phyloP scores from a whole-genome alignment of 2,329 filamentous ascomycete species.

The Aureobasidium sp. region DNA sequence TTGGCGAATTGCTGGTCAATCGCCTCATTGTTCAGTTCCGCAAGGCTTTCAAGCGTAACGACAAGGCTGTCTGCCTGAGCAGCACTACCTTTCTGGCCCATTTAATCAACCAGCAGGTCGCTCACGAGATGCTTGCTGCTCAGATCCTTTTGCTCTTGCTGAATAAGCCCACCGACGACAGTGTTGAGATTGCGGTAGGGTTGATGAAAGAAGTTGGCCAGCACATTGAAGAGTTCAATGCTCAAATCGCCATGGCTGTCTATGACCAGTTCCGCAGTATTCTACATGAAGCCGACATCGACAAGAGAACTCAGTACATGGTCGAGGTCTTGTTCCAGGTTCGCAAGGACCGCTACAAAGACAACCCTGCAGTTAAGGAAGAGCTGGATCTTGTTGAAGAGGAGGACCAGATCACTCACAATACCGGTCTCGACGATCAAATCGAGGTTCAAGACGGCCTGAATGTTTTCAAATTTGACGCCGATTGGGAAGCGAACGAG shows the following conservation, averaged over 20 bases:
- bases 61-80: conserved; percentile 90
- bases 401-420: conserved; percentile 95
- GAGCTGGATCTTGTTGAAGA: conserved; percentile 94
- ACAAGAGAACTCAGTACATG: conserved; percentile 98
- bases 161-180: conserved; percentile 93
- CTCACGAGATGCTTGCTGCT: conserved; percentile 85
- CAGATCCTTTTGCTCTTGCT: conserved; percentile 89
- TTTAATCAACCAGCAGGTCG: conserved; percentile 91
- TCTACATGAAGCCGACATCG: conserved; percentile 91
- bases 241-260: conserved; percentile 76
- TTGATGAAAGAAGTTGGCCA: conserved; percentile 89
- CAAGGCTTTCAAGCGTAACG: conserved; percentile 91
- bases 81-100: conserved; percentile 94
- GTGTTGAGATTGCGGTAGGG: conserved; percentile 93
- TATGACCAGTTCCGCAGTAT: conserved; percentile 96
- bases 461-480: conserved; percentile 93
- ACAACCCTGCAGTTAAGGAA: conserved; percentile 82
- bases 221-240: conserved; percentile 92
- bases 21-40: conserved; percentile 85
- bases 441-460: conserved; percentile 78
- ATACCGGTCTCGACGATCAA: conserved; percentile 72
- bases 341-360: conserved; percentile 92
- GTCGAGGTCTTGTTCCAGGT: conserved; percentile 97
- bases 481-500: conserved; percentile 85
- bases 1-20: conserved; percentile 83